Evolutionary conservation across 2,329 filamentous ascomycete genomes (phyloP).

Genomic region (Ophiocordyceps sinensis): DNA sequence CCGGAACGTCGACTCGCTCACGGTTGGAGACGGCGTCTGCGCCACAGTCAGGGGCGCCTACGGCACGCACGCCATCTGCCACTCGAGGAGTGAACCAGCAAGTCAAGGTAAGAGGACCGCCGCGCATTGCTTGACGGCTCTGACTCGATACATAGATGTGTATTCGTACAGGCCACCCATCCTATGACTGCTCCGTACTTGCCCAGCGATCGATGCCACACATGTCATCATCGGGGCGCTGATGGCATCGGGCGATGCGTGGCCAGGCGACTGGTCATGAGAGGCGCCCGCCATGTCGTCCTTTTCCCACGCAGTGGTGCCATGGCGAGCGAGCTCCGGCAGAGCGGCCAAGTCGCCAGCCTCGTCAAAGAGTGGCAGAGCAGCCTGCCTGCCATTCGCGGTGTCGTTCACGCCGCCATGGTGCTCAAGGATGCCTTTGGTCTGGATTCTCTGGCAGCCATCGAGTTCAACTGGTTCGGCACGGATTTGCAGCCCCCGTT

Average conservation of each 20-base stretch:
- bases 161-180: conserved; percentile 10
- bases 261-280: conserved; percentile 30
- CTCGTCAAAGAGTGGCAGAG: conserved; percentile 9
- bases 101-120: conserved; percentile 16
- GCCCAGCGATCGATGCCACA: conserved; percentile 24
- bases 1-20: conserved; percentile 41
- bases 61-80: conserved; percentile 15
- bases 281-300: conserved; percentile 31
- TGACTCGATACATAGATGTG: background rate
- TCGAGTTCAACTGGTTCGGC: too few species aligned
- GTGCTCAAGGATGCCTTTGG: conserved; percentile 27
- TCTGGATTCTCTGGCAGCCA: too few species aligned
- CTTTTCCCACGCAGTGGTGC: conserved; percentile 33
- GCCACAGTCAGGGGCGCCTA: conserved; percentile 19
- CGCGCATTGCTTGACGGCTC: background rate
- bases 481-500: too few species aligned
- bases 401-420: conserved; percentile 31
- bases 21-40: conserved; percentile 63
- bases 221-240: conserved; percentile 39
- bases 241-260: conserved; percentile 36
- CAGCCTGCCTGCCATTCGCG: conserved; percentile 22
- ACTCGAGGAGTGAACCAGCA: conserved; percentile 16
- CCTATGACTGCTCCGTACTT: conserved; percentile 14
- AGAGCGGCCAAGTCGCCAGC: conserved; percentile 24
- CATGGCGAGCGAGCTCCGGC: conserved; percentile 22